Conservation (phyloP, 768 basidiomycete genomes). For the Pleurotus giganteus region DNA sequence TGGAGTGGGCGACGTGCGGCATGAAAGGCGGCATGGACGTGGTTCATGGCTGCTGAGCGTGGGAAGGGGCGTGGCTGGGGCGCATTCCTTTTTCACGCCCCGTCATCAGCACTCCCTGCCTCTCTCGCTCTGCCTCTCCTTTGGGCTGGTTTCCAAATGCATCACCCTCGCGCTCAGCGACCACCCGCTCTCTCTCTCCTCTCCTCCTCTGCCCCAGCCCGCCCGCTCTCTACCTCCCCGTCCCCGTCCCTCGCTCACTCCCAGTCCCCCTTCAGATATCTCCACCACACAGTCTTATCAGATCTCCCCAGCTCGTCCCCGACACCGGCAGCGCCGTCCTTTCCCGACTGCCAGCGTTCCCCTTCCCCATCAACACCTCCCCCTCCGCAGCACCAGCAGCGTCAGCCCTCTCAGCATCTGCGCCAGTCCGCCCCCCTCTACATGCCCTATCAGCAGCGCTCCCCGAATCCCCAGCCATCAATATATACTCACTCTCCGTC, state of each 20-base stretch:
- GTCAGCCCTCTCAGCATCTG: conserved; percentile 11
- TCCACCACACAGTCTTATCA: conserved; percentile 15
- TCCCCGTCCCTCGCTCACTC: conserved; percentile 24
- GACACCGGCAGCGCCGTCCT: conserved; percentile 1
- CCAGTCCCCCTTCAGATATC: conserved; percentile 32
- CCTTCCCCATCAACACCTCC: conserved; percentile 11
- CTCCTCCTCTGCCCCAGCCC: conserved; percentile 20
- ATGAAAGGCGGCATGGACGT: conserved; percentile 1
- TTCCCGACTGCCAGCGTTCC: neutral
- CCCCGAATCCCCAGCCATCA: conserved; percentile 13
- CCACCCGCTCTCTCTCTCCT: conserved; percentile 23
- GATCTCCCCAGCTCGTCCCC: neutral
- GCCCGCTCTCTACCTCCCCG: conserved; percentile 25
- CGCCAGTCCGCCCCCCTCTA: conserved; percentile 17
- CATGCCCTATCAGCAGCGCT: conserved; percentile 16
- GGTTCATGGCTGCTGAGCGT: neutral
- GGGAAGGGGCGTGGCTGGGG: conserved; percentile 14
- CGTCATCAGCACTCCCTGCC: conserved; percentile 15
- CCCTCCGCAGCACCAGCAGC: conserved; percentile 12
- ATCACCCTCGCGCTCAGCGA: conserved; percentile 16
- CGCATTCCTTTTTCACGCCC: conserved; percentile 14
- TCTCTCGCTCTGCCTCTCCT: conserved; percentile 19
- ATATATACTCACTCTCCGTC: conserved; percentile 44
- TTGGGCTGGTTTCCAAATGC: conserved; percentile 34
- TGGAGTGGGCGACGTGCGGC: conserved; percentile 9